These are phyloP conservation scores for Dothistroma septosporum DNA, from an alignment of 2,329 filamentous ascomycete species.

Conservation along the genomic window DNA sequence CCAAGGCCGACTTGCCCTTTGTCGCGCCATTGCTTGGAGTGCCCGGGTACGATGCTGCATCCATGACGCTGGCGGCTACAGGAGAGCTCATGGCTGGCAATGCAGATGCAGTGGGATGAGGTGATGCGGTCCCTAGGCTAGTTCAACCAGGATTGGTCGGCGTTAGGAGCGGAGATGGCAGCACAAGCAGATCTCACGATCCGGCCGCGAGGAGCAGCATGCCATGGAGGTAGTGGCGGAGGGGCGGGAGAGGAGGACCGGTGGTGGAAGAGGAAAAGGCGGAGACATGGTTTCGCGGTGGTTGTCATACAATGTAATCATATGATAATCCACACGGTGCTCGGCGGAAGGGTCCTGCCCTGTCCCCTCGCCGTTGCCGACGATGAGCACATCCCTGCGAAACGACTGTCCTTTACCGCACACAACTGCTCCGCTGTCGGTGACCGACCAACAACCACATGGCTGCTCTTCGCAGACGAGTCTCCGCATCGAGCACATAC, in stretches of 20 bases:
- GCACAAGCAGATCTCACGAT: neutral
- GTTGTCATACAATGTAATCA: neutral
- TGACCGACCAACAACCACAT: neutral
- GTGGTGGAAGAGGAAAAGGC: neutral
- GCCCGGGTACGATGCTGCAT: conserved; percentile 11
- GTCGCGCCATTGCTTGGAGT: conserved; percentile 18
- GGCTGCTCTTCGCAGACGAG: neutral
- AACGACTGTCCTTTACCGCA: neutral
- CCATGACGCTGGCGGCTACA: conserved; percentile 1
- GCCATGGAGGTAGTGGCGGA: neutral
- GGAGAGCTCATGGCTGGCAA: conserved; percentile 1
- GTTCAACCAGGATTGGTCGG: neutral
- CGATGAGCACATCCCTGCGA: neutral
- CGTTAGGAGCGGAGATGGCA: neutral
- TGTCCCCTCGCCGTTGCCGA: neutral
- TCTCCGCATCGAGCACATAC: neutral
- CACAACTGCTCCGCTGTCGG: neutral
- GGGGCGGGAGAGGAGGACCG: neutral
- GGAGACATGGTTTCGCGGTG: neutral
- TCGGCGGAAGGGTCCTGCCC: neutral
- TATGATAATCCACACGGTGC: neutral
- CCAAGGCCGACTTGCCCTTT: conserved; percentile 23
- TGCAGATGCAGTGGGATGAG: neutral
- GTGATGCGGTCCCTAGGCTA: neutral
- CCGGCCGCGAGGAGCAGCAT: neutral